Evolutionary conservation across 495 filamentous ascomycete genomes (phyloP), one percentile per base, ranked within the genome.

Genomic region (Trichoderma orchidacearum): DNA sequence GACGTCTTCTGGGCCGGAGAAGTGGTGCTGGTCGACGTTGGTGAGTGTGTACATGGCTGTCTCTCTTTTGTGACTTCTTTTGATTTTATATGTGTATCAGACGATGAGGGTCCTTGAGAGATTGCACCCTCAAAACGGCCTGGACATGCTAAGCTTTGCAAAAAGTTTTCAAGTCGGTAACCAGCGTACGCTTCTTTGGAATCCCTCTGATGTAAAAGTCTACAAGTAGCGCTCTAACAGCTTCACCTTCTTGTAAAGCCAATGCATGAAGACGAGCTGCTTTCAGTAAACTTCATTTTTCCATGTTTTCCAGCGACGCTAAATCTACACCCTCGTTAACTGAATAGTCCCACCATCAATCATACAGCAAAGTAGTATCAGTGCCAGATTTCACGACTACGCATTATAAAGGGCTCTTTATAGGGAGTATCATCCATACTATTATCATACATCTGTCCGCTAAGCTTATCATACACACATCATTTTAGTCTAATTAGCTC

Each of bases 21-120:
- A 72, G 15, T 67, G 67, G 60, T 72, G 74, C 57, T 67, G 66
- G 56, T 72, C 70, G 50, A 69, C 55, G 41, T 68, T 66, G 30
- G 64, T 58, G 11, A 81, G 68, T 21, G 64, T 53, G 59, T 78
- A 81, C 77, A 80, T 80, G 54, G 58, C n/a, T n/a, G n/a, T n/a
- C n/a, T n/a, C n/a, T n/a, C n/a, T n/a, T n/a, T n/a, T n/a, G n/a
- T n/a, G n/a, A n/a, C n/a, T n/a, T n/a, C n/a, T n/a, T n/a, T n/a
- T n/a, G n/a, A n/a, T 48, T 21, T 18, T 45, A 21, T 41, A 3
- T 41, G 36, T 13, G 36, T 41, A 41, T 41, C 17, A 41, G 36
- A 21, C 36, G 36, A 35, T 11, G n/a, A n/a, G 32, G n/a, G n/a
- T n/a, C n/a, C n/a, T n/a, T n/a, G n/a, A n/a, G n/a, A 36, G 8